Evolutionary conservation across 106 monocot genomes (phyloP), one percentile per base, ranked within the genome.

Genomic region (Agapanthus africanus): DNA sequence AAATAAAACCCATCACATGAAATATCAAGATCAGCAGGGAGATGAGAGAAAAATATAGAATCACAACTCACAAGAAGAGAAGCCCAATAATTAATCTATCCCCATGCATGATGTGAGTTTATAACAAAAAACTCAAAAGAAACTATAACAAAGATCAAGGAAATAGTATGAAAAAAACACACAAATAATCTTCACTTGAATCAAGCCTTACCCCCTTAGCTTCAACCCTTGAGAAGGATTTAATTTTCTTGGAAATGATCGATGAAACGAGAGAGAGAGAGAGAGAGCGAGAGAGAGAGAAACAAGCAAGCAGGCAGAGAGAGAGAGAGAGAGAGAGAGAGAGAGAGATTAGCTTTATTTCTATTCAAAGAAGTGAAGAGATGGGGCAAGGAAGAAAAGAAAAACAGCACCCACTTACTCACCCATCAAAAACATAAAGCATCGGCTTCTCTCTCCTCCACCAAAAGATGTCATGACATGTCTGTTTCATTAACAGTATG

Each of bases 321-420:
- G n/a, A n/a, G n/a, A n/a, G n/a, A n/a, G n/a, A n/a, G n/a, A n/a
- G n/a, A n/a, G n/a, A n/a, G n/a, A 59, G 31, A 41, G 42, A 32
- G 44, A 26, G 13, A 37, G 13, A 63, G 63, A 34, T 2, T 9
- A 32, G 46, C n/a, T n/a, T n/a, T n/a, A n/a, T n/a, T n/a, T n/a
- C n/a, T n/a, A n/a, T n/a, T 21, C 46, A 27, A 46, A 19, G 7
- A 13, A 69, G 47, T 27, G 30, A 47, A 41, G 62, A 26, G 19
- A 63, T 28, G 37, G 52, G 11, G 19, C 75, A 59, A 75, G 63
- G n/a, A n/a, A n/a, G n/a, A n/a, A n/a, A n/a, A n/a, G n/a, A n/a
- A n/a, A n/a, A n/a, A n/a, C n/a, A 62, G 27, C 78, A 82, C 74
- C 78, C 78, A 74, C 66, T 66, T 41, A 44, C 78, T 68, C 78